Base-by-base conservation (phyloP, 371 early-diverging fungal species). In the Syncephalastrum contaminatum region DNA sequence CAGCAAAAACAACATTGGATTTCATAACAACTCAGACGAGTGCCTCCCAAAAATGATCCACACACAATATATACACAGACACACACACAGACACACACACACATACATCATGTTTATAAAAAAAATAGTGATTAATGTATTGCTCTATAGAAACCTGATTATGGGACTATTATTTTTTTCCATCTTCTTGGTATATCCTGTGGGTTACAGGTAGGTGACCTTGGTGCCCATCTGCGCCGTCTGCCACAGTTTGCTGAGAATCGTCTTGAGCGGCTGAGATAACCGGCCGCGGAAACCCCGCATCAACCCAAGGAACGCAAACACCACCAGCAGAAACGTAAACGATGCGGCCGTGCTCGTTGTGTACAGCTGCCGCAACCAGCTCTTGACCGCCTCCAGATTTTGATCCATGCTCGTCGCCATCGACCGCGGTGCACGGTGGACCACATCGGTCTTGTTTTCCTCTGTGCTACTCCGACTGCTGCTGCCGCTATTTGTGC, bases 211-310 rank as follows among this genome's bases (percentile, higher is more conserved):
- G 48, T 76, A 72, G 19, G 76, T 76, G 0, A 76, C 73, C 53
- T 70, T 72, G 16, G 76, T 76, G 4, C 76, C 76, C 75, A 74
- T 74, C 44, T 64, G 60, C 15, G 69, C 43, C 0, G 76, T 76
- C 42, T 68, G 73, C 73, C 70, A 72, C 43, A 76, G 10, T 30
- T 76, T 76, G 14, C 40, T 55, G 19, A 72, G 48, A 6, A 62
- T 22, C 2, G 27, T 45, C 49, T 64, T 68, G 4, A 69, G 30
- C 5, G 66, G 66, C 12, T 51, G 52, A 13, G 69, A 54, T 14
- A 71, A 42, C 25, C 56, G 62, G 0, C 64, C 57, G 20, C 69
- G 58, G 20, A 60, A 66, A 1, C 68, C 64, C 41, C 66, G 66
- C 12, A 70, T 42, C 14, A 70, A 18, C 2, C 64, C 64, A 39